Conservation (phyloP, 1,284 basidiomycete species). For the Calocybe gambosa region DNA sequence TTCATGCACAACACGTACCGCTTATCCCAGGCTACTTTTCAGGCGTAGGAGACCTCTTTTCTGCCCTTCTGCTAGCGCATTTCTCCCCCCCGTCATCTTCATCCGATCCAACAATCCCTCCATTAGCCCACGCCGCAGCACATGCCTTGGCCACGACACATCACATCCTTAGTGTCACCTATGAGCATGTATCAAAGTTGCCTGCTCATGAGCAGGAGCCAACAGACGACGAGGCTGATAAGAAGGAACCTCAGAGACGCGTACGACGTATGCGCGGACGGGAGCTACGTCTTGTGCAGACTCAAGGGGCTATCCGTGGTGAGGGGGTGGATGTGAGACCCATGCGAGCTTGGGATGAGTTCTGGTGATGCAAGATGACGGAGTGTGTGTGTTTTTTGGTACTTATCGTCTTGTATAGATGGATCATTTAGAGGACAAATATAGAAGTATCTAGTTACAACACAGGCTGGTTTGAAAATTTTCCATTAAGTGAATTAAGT, state of each 20-base stretch:
- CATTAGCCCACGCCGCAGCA: conserved; percentile 54
- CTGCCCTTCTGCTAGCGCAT: conserved; percentile 85
- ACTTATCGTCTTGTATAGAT: too few relatives aligned
- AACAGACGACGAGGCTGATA: conserved; percentile 74
- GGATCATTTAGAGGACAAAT: too few relatives aligned
- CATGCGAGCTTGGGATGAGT: conserved; percentile 10
- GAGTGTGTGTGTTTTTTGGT: too few relatives aligned
- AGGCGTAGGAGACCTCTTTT: conserved; percentile 96
- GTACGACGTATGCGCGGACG: conserved; percentile 72
- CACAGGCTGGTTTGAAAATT: background rate
- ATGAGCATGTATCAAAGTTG: conserved; percentile 50
- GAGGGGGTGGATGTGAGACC: conserved; percentile 11
- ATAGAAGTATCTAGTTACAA: too few relatives aligned
- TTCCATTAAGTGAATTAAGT: background rate
- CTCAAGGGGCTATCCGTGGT: conserved; percentile 40
- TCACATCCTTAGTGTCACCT: conserved; percentile 72
- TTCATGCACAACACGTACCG: conserved; percentile 72
- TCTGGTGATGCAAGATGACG: too few relatives aligned
- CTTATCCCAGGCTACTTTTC: conserved; percentile 90
- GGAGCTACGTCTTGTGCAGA: conserved; percentile 78
- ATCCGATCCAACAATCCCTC: background rate
- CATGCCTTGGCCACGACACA: conserved; percentile 82
- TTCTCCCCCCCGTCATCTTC: conserved; percentile 32
- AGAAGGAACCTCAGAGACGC: conserved; percentile 55
- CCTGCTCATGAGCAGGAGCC: conserved; percentile 48